These are phyloP conservation scores for Balakata baccata DNA, from an alignment of 345 rosid species.

Conservation along the genomic window DNA sequence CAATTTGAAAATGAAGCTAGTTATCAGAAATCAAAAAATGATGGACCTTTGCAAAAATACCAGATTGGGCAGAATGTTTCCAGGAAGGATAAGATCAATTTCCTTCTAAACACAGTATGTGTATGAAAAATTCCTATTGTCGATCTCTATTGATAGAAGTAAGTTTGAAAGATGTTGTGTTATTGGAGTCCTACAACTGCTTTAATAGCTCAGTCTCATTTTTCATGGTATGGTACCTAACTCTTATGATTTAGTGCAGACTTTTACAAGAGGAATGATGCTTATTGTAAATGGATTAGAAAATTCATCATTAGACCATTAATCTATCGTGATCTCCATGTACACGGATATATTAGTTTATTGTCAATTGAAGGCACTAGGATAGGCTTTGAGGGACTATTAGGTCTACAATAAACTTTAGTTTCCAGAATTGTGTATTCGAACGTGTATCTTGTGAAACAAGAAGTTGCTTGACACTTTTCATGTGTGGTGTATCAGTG, in stretches of 20 bases:
- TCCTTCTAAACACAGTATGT: conserved; percentile 66
- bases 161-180: background rate
- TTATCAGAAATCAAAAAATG: conserved; percentile 22
- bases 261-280: background rate
- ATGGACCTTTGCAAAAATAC: conserved; percentile 29
- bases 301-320: background rate
- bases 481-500: background rate
- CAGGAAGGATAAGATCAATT: conserved; percentile 60
- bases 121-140: background rate
- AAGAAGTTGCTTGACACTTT: background rate
- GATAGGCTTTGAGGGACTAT: background rate
- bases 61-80: conserved; percentile 65
- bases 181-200: background rate
- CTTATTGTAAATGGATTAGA: background rate
- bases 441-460: background rate
- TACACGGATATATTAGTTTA: background rate
- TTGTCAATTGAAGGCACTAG: background rate
- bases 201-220: background rate
- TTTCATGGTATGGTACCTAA: background rate
- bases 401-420: background rate
- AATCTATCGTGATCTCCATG: background rate
- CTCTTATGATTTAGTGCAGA: background rate
- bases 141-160: background rate
- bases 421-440: background rate
- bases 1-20: conserved; percentile 20